Evolutionary conservation across 2,329 filamentous ascomycete genomes (phyloP), one percentile per base, ranked within the genome.

Genomic region (Corynespora cassiicola): DNA sequence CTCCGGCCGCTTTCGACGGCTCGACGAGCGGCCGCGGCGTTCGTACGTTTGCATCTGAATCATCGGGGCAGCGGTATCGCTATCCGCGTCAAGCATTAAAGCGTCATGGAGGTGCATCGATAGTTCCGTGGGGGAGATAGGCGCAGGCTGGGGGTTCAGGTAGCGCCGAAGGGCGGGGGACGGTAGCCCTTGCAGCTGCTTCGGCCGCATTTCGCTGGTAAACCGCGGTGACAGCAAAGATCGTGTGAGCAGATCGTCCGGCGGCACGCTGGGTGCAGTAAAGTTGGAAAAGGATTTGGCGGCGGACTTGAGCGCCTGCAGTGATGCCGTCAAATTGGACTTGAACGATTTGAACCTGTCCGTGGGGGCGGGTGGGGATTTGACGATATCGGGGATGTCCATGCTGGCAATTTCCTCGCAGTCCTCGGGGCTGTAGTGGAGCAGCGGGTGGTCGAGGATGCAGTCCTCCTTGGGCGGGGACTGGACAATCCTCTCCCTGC

Each of bases 31-130:
- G 23, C 52, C 52, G 16, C 68, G 63, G 16, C 70, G 72, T 36
- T 72, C 71, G 57, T 84, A 85, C 4, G 81, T 83, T 58, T 84
- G 80, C 74, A 85, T 76, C 54, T 83, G 81, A 43, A 85, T 81
- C 39, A 80, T 81, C 3, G 79, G 75, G 1, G 75, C 73, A 29
- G 74, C 72, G 20, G 65, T 60, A 32, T 66, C 64, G 40, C 51
- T 47, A 33, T 66, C 63, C 22, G 54, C 46, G 35, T 66, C 62
- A 23, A 65, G 51, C 24, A 54, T 68, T 58, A 62, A 52, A 12
- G 58, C 58, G 36, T 68, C 65, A 46, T 69, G 66, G 15, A 71
- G 61, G 23, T 70, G 64, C 56, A 68, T 68, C 6, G 65, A 65
- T 18, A 70, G 51, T 41, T 70, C 67, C 3, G 63, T 62, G 8